Percentiles rank a stretch among this genome's conserved stretches.
phyloP scores from a whole-genome alignment of 163 green algal genomes.

The Chlamydomonas reinhardtii region DNA sequence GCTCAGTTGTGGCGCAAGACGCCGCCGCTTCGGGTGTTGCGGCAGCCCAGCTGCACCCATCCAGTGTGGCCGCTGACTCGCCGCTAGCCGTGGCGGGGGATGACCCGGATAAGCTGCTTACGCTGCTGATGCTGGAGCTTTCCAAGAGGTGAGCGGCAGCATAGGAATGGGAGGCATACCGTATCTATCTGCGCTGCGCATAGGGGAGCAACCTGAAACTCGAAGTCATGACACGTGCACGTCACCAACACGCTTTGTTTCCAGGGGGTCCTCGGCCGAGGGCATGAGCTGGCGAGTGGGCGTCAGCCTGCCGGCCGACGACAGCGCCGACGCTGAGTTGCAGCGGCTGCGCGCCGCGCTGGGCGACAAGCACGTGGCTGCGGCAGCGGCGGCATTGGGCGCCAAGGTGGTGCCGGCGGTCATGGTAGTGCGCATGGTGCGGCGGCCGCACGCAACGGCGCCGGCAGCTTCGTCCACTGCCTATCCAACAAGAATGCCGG shows the following conservation, averaged over 20 bases:
- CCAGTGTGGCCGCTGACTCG: not conserved
- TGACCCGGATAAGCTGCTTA: not conserved
- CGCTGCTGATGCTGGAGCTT: slow-evolving; percentile 9
- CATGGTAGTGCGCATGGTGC: slow-evolving; percentile 10
- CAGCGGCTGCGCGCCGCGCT: not conserved
- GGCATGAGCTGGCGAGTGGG: slow-evolving; percentile 25
- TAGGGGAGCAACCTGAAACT: too few relatives aligned
- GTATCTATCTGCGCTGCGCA: too few relatives aligned
- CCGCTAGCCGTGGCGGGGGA: not conserved
- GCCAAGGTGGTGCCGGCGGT: not conserved
- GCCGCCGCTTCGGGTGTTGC: too few relatives aligned
- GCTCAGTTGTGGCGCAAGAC: too few relatives aligned
- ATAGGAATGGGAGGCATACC: not conserved
- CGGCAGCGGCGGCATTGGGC: not conserved
- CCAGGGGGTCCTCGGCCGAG: not conserved
- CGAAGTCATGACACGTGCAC: too few relatives aligned
- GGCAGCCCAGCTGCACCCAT: not conserved
- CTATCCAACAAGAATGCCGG: too few relatives aligned
- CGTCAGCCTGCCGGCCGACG: slow-evolving; percentile 1
- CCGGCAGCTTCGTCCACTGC: too few relatives aligned
- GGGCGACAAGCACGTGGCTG: not conserved
- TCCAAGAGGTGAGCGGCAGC: not conserved
- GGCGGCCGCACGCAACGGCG: not conserved
- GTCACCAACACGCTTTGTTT: not conserved
- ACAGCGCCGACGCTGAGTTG: not conserved